Base-by-base conservation (phyloP, 106 monocot species). In the Alisma plantagoaquatica region DNA sequence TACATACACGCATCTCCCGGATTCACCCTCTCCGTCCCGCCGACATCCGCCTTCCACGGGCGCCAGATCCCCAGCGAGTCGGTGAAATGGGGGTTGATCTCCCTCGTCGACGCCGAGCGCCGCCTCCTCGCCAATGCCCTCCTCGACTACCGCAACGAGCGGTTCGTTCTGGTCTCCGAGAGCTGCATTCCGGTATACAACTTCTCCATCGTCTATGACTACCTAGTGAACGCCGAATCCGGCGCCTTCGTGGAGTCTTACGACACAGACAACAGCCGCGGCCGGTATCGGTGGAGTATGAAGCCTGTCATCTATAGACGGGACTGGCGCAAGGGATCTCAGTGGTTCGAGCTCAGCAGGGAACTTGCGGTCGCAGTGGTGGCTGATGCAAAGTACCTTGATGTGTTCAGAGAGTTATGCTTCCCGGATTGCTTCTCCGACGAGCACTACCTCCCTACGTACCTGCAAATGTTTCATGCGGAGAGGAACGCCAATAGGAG, bases 51-150 rank as follows among this genome's bases (percentile, higher is more conserved):
- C n/a, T 91, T 91, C 56, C 72, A 84, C 51, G 77, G 75, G 10
- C 70, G 91, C 23, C 91, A 84, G 55, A 78, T 91, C 52, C 84
- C 76, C 6, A 91, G 91, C 21, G 59, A 81, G 60, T 43, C 6
- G 6, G 60, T 60, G 17, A 16, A 25, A 17, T 60, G 60, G 60
- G 60, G 60, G 46, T 60, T 30, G 16, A 45, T 60, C 29, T 46
- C 60, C 29, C 41, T 60, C 20, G 15, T 60, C 1, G 60, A 44
- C 27, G 60, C 60, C 3, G 60, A 60, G 60, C 44, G 27, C 18
- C 60, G 60, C 17, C 46, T 60, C 9, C 10, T 60, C 19, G 44
- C 46, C 2, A 60, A 60, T 9, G 60, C 60, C 16, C 26, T 60
- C 2, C 60, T 60, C 17, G 60, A 60, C 29, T 60, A 46, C 45